Evolutionary conservation across 2,329 filamentous ascomycete species (phyloP).

Genomic region (Akanthomyces uredinophilus): DNA sequence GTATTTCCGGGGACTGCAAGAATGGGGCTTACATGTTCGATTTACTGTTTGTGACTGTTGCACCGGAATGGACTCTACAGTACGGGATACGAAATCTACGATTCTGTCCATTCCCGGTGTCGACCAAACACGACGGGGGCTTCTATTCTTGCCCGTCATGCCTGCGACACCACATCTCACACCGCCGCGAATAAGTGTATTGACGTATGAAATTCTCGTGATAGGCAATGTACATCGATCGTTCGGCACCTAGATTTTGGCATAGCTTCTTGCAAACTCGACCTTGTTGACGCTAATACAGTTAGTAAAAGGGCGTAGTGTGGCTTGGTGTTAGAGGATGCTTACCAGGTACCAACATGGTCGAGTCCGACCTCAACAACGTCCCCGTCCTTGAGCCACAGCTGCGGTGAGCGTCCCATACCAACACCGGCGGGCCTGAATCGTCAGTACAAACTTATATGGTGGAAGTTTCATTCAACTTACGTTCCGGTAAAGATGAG

Average conservation of each 20-base stretch:
- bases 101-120: slow-evolving; percentile 4
- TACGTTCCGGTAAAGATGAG: slow-evolving; percentile 62
- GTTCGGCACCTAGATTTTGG: slow-evolving; percentile 20
- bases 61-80: not conserved
- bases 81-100: not conserved
- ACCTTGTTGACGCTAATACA: slow-evolving; percentile 26
- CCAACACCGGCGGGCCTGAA: slow-evolving; percentile 62
- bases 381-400: slow-evolving; percentile 68
- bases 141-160: slow-evolving; percentile 14
- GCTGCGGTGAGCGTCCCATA: slow-evolving; percentile 59
- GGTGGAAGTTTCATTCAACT: slow-evolving; percentile 22
- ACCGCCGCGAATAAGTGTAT: slow-evolving; percentile 12
- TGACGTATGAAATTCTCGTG: slow-evolving; percentile 10
- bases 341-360: slow-evolving; percentile 53
- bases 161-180: slow-evolving; percentile 14
- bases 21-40: not conserved
- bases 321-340: too few relatives aligned
- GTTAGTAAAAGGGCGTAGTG: not conserved
- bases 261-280: slow-evolving; percentile 25
- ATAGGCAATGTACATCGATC: slow-evolving; percentile 6
- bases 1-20: not conserved
- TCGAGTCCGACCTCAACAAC: slow-evolving; percentile 64
- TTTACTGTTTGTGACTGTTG: not conserved
- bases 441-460: not conserved
- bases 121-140: slow-evolving; percentile 8